Evolutionary conservation across 75 land plant species (phyloP).

Genomic region (Selaginella moellendorffii): DNA sequence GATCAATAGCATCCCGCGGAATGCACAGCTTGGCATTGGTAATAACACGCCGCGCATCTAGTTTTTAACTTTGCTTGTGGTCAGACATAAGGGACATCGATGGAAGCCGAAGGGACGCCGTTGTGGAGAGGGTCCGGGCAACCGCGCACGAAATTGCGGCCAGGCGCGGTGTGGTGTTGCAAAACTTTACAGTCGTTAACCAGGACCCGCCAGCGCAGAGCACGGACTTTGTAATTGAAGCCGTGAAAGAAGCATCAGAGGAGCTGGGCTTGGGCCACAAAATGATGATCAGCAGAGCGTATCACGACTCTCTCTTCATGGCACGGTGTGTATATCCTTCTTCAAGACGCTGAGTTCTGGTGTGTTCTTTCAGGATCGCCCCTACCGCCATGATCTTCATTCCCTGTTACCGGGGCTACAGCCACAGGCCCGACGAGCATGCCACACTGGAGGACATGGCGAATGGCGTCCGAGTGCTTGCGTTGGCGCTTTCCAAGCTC

Average conservation of each 20-base stretch:
- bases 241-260: slow-evolving; percentile 44
- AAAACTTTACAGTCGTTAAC: slow-evolving; percentile 62
- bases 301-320: slow-evolving; percentile 97
- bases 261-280: slow-evolving; percentile 49
- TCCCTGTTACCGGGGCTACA: slow-evolving; percentile 88
- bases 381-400: slow-evolving; percentile 96
- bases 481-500: slow-evolving; percentile 55
- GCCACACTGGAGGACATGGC: slow-evolving; percentile 56
- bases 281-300: slow-evolving; percentile 88
- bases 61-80: background rate
- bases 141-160: slow-evolving; percentile 61
- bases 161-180: slow-evolving; percentile 42
- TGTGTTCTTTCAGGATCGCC: slow-evolving; percentile 38
- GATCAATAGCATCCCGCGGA: slow-evolving; percentile 86
- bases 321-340: slow-evolving; percentile 41
- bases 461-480: slow-evolving; percentile 77
- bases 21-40: slow-evolving; percentile 83
- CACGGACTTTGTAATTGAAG: slow-evolving; percentile 35
- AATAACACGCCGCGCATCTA: background rate
- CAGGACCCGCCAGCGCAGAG: slow-evolving; percentile 88
- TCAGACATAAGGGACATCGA: slow-evolving; percentile 86
- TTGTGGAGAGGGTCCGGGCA: slow-evolving; percentile 45
- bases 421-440: slow-evolving; percentile 86
- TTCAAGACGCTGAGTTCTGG: background rate
- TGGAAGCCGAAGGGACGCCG: slow-evolving; percentile 55